Conservation (phyloP, 2,329 filamentous ascomycete species). For the Erysiphe neolycopersici region DNA sequence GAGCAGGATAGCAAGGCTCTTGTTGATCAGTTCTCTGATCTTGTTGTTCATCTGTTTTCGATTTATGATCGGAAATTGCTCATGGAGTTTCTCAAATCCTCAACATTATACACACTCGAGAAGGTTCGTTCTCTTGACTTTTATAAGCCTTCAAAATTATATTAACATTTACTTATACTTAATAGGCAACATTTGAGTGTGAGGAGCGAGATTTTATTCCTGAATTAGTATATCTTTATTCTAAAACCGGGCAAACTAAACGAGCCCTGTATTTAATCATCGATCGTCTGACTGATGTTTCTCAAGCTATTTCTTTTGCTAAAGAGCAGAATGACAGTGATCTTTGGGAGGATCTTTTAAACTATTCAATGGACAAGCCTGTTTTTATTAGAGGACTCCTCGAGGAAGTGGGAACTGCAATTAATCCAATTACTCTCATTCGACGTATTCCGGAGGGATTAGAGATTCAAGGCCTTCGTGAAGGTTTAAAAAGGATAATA, state of each 20-base stretch:
- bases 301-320: slow-evolving; percentile 77
- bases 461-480: slow-evolving; percentile 70
- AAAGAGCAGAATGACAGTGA: slow-evolving; percentile 82
- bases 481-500: slow-evolving; percentile 73
- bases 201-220: slow-evolving; percentile 59
- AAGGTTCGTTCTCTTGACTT: slow-evolving; percentile 18
- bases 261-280: slow-evolving; percentile 81
- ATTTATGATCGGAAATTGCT: slow-evolving; percentile 54
- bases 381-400: slow-evolving; percentile 77
- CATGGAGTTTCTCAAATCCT: slow-evolving; percentile 66
- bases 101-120: slow-evolving; percentile 72
- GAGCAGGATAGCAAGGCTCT: slow-evolving; percentile 35
- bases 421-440: slow-evolving; percentile 77
- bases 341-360: slow-evolving; percentile 79
- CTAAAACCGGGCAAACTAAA: slow-evolving; percentile 85
- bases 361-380: slow-evolving; percentile 95
- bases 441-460: slow-evolving; percentile 76
- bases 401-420: slow-evolving; percentile 79
- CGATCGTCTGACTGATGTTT: slow-evolving; percentile 71
- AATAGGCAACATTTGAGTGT: slow-evolving; percentile 44
- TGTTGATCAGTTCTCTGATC: slow-evolving; percentile 66
- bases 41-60: slow-evolving; percentile 67
- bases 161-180: slow-evolving; percentile 2
- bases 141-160: neutral
- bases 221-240: slow-evolving; percentile 86